Evolutionary conservation across 768 basidiomycete genomes (phyloP), one percentile per base, ranked within the genome.

Genomic region (Lactarius akahatsu): DNA sequence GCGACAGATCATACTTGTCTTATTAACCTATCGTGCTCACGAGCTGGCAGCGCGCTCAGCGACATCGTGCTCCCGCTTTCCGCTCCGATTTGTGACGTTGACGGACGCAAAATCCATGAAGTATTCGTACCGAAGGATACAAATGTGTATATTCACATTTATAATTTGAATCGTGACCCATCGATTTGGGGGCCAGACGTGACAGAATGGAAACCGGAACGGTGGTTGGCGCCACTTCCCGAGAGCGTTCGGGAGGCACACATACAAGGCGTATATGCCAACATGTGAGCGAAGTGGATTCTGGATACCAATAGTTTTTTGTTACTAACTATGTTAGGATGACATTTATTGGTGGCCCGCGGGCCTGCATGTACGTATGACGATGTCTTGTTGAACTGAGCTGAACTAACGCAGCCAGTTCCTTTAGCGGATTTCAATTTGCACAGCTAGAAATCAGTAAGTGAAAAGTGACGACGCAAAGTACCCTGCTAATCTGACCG

Each of bases 401-500:
- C 16, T 7, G 26, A 13, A 20, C 50, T 50, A 50, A 26, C 30
- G 23, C 23, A 26, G 23, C 11, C 2, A 40, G 11, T 38, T 13
- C 23, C 2, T 13, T 13, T 15, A 50, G 50, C 13, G 50, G 61
- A 13, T 52, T 62, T 32, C 34, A 30, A 52, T 62, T 62, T n/a
- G 45, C 61, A n/a, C 36, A 30, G 52, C 50, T 62, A 3, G 61
- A 62, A 62, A 62, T 62, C 18, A 62, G 61, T 38, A 50, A 59
- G 36, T 11, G 30, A 4, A 34, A 56, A 5, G 30, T 57, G 0
- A n/a, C 34, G 20, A 57, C 28, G 9, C 20, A 18, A 34, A 2
- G 18, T 34, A 4, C 20, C 18, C 9, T n/a, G 20, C 0, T 30
- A n/a, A 23, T 11, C 34, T 56, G 30, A 56, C 55, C n/a, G n/a